Evolutionary conservation across 139 green algal species (phyloP).

Genomic region (Gonium pectorale): DNA sequence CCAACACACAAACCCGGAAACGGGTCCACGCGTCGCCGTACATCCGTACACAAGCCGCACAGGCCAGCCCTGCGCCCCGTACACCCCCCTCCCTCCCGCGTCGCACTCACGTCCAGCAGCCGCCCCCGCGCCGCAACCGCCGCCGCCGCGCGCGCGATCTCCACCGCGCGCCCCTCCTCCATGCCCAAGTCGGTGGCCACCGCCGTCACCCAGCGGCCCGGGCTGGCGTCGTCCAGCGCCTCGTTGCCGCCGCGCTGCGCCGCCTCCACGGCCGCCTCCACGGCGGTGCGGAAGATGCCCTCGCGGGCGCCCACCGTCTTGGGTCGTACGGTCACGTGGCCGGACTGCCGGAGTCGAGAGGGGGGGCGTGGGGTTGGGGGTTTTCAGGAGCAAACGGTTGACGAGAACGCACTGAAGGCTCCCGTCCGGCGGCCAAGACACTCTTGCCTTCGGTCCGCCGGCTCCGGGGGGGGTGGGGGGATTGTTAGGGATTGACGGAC

Average conservation of each 20-base stretch:
- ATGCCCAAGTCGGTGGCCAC: conserved; percentile 54
- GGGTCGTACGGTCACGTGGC: conserved; percentile 54
- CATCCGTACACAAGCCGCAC: neutral
- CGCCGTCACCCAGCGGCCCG: conserved; percentile 42
- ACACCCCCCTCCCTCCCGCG: neutral
- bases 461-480: too few species aligned
- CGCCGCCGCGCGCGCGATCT: conserved; percentile 26
- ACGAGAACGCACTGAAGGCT: too few species aligned
- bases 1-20: too few species aligned
- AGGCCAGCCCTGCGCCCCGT: neutral
- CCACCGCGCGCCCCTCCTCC: conserved; percentile 53
- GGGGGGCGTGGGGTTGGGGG: too few species aligned
- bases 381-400: too few species aligned
- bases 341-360: too few species aligned
- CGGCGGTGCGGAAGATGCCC: conserved; percentile 57
- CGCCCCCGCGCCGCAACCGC: conserved; percentile 39
- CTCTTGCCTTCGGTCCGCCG: too few species aligned
- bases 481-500: too few species aligned
- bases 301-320: conserved; percentile 60
- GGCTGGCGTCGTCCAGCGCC: neutral
- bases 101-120: conserved; percentile 59
- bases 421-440: too few species aligned
- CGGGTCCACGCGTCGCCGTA: too few species aligned
- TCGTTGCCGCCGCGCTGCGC: neutral
- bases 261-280: conserved; percentile 58